These are phyloP conservation scores for Apiotrichum gracile DNA, from an alignment of 1,284 basidiomycete genomes.

Conservation along the genomic window DNA sequence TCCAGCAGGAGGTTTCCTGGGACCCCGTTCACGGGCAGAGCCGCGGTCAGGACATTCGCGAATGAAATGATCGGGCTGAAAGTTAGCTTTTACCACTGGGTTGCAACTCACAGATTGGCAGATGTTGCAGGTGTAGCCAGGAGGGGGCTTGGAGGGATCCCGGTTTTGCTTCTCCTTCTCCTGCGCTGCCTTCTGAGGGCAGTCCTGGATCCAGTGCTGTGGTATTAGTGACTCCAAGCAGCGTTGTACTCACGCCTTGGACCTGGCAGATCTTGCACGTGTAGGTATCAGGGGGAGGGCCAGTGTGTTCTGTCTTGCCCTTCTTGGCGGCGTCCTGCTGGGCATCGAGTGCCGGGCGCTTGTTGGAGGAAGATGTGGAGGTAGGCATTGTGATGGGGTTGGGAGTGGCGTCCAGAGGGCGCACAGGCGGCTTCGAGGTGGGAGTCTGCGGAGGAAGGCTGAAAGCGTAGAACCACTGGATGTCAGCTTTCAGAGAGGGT, in stretches of 20 bases:
- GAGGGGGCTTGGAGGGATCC: slow-evolving; percentile 26
- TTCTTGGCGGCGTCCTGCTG: slow-evolving; percentile 49
- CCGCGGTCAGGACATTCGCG: slow-evolving; percentile 77
- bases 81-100: slow-evolving; percentile 34
- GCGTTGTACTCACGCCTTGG: slow-evolving; percentile 37
- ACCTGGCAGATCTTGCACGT: slow-evolving; percentile 75
- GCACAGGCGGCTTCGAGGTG: slow-evolving; percentile 22
- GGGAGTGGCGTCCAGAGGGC: slow-evolving; percentile 37
- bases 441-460: slow-evolving; percentile 53
- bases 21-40: slow-evolving; percentile 46
- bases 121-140: slow-evolving; percentile 43
- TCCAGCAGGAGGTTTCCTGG: slow-evolving; percentile 60
- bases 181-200: slow-evolving; percentile 29
- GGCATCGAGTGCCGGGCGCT: slow-evolving; percentile 58
- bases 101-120: slow-evolving; percentile 34
- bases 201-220: slow-evolving; percentile 46
- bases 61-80: slow-evolving; percentile 69
- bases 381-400: slow-evolving; percentile 31
- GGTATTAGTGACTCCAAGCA: neutral
- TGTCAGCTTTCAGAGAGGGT: neutral
- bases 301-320: slow-evolving; percentile 25
- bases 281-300: slow-evolving; percentile 66
- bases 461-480: slow-evolving; percentile 72
- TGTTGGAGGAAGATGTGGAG: slow-evolving; percentile 16
- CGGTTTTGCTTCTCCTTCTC: slow-evolving; percentile 6